phyloP scores from a whole-genome alignment of 2,329 filamentous ascomycete species.

The Colletotrichum falcatum region DNA sequence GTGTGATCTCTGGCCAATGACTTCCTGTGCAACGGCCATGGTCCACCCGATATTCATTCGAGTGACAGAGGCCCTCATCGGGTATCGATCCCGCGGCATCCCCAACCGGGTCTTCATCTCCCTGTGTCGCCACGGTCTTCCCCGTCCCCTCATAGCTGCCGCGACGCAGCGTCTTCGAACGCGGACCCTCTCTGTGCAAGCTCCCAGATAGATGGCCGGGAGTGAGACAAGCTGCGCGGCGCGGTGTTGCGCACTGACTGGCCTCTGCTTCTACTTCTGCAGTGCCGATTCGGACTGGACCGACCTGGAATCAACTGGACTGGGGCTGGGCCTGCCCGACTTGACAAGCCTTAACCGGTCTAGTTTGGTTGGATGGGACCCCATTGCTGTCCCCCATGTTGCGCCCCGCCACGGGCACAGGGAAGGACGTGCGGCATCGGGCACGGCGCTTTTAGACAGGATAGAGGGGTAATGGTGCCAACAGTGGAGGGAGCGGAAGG shows the following conservation, averaged over 20 bases:
- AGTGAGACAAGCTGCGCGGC: constrained; percentile 34
- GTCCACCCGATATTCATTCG: constrained; percentile 14
- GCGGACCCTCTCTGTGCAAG: constrained; percentile 22
- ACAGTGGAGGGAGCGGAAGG: constrained; percentile 16
- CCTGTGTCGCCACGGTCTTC: neutral
- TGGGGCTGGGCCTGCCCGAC: constrained; percentile 10
- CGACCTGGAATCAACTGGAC: constrained; percentile 19
- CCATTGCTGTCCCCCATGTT: constrained; percentile 15
- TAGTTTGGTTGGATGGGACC: constrained; percentile 11
- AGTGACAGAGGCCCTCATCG: constrained; percentile 11
- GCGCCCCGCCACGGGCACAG: constrained; percentile 36
- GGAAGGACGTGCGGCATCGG: constrained; percentile 33
- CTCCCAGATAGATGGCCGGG: constrained; percentile 17
- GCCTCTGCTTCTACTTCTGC: constrained; percentile 16
- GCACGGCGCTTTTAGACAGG: constrained; percentile 29
- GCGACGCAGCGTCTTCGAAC: constrained; percentile 16
- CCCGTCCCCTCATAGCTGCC: constrained; percentile 8
- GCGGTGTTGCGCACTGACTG: constrained; percentile 28
- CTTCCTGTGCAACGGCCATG: constrained; percentile 22
- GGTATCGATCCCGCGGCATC: constrained; percentile 13
- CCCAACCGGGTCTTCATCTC: constrained; percentile 3
- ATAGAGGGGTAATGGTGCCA: constrained; percentile 33
- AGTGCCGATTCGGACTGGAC: constrained; percentile 23
- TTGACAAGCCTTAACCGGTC: constrained; percentile 16
- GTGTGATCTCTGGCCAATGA: constrained; percentile 22